phyloP scores from a whole-genome alignment of 1,139 yeast species.

The Maudiozyma humilis region DNA sequence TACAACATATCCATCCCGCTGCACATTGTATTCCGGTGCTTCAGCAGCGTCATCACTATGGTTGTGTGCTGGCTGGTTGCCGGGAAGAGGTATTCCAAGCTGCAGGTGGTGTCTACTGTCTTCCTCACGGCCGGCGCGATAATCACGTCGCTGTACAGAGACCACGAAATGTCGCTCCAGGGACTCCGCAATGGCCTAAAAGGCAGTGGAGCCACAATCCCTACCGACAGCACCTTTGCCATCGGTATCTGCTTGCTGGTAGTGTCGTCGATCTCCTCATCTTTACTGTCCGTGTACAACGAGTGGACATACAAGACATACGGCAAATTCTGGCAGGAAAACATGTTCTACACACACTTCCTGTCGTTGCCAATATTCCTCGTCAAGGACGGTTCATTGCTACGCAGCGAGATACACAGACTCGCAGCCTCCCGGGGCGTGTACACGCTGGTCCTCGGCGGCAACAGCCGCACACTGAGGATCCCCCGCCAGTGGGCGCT shows the following conservation, averaged over 20 bases:
- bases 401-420: background rate
- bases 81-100: constrained; percentile 39
- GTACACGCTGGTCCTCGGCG: too few species aligned
- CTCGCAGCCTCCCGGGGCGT: background rate
- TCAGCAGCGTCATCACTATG: constrained; percentile 59
- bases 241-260: constrained; percentile 41
- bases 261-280: constrained; percentile 42
- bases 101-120: constrained; percentile 44
- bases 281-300: constrained; percentile 48
- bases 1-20: constrained; percentile 57
- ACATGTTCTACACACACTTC: constrained; percentile 53
- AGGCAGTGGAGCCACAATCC: too few species aligned
- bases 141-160: constrained; percentile 35
- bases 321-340: constrained; percentile 59
- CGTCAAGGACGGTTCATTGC: constrained; percentile 24
- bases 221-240: constrained; percentile 21
- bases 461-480: too few species aligned
- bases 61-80: constrained; percentile 43
- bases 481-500: constrained; percentile 9
- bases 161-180: constrained; percentile 16
- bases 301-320: constrained; percentile 44
- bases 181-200: too few species aligned
- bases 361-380: constrained; percentile 50
- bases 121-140: constrained; percentile 52
- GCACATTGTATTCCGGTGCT: constrained; percentile 59